Evolutionary conservation across 257 asterid genomes (phyloP).

Genomic region (Ocimum tenuiflorum): DNA sequence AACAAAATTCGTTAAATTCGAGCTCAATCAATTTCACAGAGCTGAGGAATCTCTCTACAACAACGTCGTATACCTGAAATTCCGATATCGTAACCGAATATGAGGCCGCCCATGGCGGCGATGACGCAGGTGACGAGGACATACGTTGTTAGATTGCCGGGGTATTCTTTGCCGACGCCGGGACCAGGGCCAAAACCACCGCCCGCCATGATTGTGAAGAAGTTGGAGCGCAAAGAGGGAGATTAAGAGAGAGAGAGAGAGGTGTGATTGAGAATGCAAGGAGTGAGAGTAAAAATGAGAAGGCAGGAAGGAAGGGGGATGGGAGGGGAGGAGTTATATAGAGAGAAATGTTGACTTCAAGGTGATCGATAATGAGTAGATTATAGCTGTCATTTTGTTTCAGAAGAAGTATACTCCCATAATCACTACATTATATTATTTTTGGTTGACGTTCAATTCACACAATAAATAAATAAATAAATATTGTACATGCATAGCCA

Average conservation of each 20-base stretch:
- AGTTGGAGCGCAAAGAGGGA: not conserved
- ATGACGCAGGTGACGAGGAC: slow-evolving; percentile 66
- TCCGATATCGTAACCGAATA: too few relatives aligned
- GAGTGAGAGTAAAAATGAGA: not conserved
- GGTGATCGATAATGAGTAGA: not conserved
- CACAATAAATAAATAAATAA: not conserved
- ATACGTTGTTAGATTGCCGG: slow-evolving; percentile 62
- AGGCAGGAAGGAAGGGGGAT: not conserved
- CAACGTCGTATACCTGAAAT: too few relatives aligned
- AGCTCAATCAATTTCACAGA: too few relatives aligned
- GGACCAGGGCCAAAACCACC: slow-evolving; percentile 59
- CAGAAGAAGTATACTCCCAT: not conserved
- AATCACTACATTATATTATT: not conserved
- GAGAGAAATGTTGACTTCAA: slow-evolving; percentile 26
- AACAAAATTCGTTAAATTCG: too few relatives aligned
- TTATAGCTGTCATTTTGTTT: slow-evolving; percentile 36
- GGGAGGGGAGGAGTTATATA: slow-evolving; percentile 34
- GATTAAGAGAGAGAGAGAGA: not conserved
- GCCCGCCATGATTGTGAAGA: too few relatives aligned
- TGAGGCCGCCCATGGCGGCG: slow-evolving; percentile 98
- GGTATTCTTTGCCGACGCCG: slow-evolving; percentile 52
- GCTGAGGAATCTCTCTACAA: too few relatives aligned
- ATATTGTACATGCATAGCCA: too few relatives aligned
- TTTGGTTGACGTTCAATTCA: not conserved
- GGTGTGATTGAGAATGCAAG: not conserved